Conservation (phyloP, 768 basidiomycete species). For the Lentinus tigrinus region DNA sequence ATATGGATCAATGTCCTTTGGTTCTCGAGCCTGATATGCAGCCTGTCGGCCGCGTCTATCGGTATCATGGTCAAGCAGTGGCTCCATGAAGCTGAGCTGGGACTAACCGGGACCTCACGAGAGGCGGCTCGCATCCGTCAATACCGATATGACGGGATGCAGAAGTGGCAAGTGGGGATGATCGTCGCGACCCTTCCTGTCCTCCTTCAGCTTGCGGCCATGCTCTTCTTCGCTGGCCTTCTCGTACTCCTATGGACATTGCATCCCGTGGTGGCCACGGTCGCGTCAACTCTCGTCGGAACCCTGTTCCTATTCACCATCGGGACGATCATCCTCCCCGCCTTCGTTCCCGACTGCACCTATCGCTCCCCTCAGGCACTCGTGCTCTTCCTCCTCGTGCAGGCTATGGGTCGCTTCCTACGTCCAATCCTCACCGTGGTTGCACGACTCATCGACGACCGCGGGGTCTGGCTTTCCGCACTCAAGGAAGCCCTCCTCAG, state of each 20-base stretch:
- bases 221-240: constrained; percentile 16
- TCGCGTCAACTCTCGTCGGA: background rate
- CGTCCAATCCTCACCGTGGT: too few relatives aligned
- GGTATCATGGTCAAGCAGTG: constrained; percentile 26
- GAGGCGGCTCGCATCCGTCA: constrained; percentile 19
- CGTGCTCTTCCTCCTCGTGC: background rate
- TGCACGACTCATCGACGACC: too few relatives aligned
- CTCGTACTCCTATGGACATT: constrained; percentile 21
- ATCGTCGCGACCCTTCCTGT: constrained; percentile 13
- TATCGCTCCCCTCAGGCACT: constrained; percentile 8
- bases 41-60: constrained; percentile 22
- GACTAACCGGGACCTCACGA: constrained; percentile 14
- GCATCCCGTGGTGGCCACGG: constrained; percentile 6
- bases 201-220: constrained; percentile 12
- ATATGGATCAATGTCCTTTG: constrained; percentile 19
- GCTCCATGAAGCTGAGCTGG: constrained; percentile 18
- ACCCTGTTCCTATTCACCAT: background rate
- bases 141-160: constrained; percentile 19
- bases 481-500: too few relatives aligned
- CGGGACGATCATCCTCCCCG: background rate
- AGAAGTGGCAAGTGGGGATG: constrained; percentile 16
- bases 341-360: constrained; percentile 3
- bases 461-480: too few relatives aligned
- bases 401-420: background rate
- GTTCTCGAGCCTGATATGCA: constrained; percentile 21